Base-by-base conservation (phyloP, 352 stramenopile species). In the Globisporangium abappressorium region DNA sequence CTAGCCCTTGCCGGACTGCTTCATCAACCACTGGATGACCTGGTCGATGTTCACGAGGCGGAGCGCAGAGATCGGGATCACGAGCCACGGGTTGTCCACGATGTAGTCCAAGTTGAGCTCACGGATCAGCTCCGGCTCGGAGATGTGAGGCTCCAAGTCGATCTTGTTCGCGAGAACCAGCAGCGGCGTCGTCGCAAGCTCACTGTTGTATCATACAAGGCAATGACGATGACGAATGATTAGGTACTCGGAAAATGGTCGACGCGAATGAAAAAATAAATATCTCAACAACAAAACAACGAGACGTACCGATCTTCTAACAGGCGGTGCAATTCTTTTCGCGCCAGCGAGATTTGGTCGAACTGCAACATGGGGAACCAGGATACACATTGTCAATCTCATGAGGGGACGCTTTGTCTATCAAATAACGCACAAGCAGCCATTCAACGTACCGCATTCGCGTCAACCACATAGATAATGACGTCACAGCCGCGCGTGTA, bases 101-200 rank as follows among this genome's bases (percentile, higher is more conserved):
- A 99, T 98, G 84, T 99, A 99, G 79, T 99, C 98, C 72, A 99
- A 81, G 80, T 99, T 98, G 61, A 99, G 84, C 78, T 98, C 93
- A 58, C 97, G 85, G 61, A 97, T 97, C 57, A 96, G 81, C 70
- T 97, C 89, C 18, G 88, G 85, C 76, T 97, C 90, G 43, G 86
- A 94, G 64, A 97, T 93, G 64, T 97, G 90, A 67, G 96, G 96
- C 71, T 98, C 83, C 73, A 99, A 85, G 86, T 99, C 97, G 73
- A 99, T 99, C 80, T 99, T 99, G 87, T 99, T 99, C n/a, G 97
- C 96, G 67, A 99, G 81, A 60, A 99, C 93, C 24, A 99, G 79
- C 68, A 99, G 71, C 18, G 97, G 97, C 65, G 95, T 99, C 26
- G 87, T 97, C 64, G 87, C 88, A 34, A 94, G 77, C 66, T 94